Base-by-base conservation (phyloP, 352 stramenopile genomes). In the Globisporangium echinulatum region DNA sequence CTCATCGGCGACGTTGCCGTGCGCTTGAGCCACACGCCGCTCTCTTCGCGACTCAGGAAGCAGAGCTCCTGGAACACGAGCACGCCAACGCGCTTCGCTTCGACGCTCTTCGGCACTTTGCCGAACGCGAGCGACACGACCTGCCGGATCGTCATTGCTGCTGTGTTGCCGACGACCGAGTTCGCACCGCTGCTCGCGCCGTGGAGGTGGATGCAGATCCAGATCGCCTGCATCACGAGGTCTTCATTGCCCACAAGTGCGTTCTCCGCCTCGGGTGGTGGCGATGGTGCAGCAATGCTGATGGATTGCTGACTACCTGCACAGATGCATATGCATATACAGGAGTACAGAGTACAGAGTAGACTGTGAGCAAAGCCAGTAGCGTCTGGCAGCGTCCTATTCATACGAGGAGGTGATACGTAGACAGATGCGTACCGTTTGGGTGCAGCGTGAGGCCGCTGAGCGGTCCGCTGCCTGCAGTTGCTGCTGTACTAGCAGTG, bases 61-160 rank as follows among this genome's bases (percentile, higher is more conserved):
- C 84, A 95, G 37, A 95, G 65, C 59, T 95, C 86, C 61, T 95
- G 84, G 62, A 95, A 94, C 40, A 95, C 75, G 52, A 95, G 61
- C 38, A 95, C 82, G 5, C 85, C 83, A 2, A 92, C 83, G 37
- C 80, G 85, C 56, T 93, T 95, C 46, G 85, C 82, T 49, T 82
- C 75, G 0, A 64, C 57, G 43, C 75, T 92, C 15, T 73, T 68
- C 61, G 88, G 69, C 25, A 95, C 83, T 59, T 90, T 89, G 9
- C 83, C 82, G 48, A 95, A 96, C 37, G 86, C 82, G 25, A 94
- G 77, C 17, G 87, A 95, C 50, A 96, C 80, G 19, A 96, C 59
- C 63, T 96, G 87, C 1, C 86, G 80, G 63, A 95, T 88, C 60
- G 86, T 95, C 84, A 94, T 92, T 36, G 85, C 84, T 5, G 86